These are phyloP conservation scores for Calycina herbarum DNA, from an alignment of 2,329 filamentous ascomycete species.

Conservation along the genomic window DNA sequence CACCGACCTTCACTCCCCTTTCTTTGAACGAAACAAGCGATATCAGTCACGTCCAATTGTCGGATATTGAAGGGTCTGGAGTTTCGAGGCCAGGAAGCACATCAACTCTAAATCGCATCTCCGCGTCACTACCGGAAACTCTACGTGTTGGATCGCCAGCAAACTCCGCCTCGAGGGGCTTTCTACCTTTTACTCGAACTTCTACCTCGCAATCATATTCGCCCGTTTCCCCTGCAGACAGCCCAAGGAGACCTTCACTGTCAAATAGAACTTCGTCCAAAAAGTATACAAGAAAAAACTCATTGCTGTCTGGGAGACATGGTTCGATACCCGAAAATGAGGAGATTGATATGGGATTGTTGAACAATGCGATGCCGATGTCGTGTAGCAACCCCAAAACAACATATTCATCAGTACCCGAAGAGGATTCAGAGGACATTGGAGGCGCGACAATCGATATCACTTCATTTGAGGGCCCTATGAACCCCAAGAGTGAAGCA, in stretches of 20 bases:
- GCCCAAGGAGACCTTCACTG: conserved; percentile 17
- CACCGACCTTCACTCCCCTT: conserved; percentile 16
- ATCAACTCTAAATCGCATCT: conserved; percentile 17
- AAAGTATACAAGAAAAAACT: conserved; percentile 26
- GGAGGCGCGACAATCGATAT: conserved; percentile 27
- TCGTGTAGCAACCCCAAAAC: conserved; percentile 23
- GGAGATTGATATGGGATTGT: conserved; percentile 34
- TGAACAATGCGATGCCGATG: conserved; percentile 32
- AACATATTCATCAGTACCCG: conserved; percentile 24
- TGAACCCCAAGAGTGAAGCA: conserved; percentile 22
- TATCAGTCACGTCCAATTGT: conserved; percentile 31
- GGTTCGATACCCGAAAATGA: conserved; percentile 33
- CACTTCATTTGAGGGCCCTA: conserved; percentile 32
- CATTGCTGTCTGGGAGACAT: conserved; percentile 23
- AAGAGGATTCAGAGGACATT: conserved; percentile 27
- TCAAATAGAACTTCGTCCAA: conserved; percentile 18
- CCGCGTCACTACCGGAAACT: conserved; percentile 20
- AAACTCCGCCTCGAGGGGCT: conserved; percentile 20
- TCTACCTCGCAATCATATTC: conserved; percentile 22
- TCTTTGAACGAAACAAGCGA: conserved; percentile 28
- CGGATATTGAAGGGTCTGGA: conserved; percentile 17
- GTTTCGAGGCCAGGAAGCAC: conserved; percentile 14
- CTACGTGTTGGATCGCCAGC: conserved; percentile 27
- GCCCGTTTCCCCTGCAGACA: conserved; percentile 21
- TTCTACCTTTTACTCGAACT: conserved; percentile 26